phyloP scores from a whole-genome alignment of 2,329 filamentous ascomycete species.

The Fusarium pilosicola region DNA sequence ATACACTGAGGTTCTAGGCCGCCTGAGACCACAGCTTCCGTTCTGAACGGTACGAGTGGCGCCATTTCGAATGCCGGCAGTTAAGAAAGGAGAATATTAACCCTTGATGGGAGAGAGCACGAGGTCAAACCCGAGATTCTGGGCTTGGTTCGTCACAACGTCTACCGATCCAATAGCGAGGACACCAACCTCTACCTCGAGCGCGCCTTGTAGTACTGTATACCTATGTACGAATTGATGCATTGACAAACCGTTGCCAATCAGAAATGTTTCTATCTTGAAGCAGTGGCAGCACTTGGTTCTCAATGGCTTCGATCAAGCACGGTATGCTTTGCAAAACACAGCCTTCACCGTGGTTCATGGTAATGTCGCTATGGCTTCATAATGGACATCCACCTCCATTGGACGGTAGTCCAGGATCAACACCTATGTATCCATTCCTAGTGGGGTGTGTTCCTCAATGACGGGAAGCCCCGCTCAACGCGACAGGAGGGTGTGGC shows the following conservation, averaged over 20 bases:
- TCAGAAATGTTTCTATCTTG: not conserved
- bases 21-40: conserved; percentile 13
- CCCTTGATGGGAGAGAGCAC: not conserved
- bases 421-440: not conserved
- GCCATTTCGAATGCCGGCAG: conserved; percentile 32
- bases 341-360: conserved; percentile 37
- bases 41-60: conserved; percentile 5
- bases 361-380: conserved; percentile 10
- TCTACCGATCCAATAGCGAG: not conserved
- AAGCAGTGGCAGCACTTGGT: not conserved
- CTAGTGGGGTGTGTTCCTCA: conserved; percentile 34
- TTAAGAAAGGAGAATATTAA: conserved; percentile 6
- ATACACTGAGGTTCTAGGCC: conserved; percentile 22
- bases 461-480: conserved; percentile 39
- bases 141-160: not conserved
- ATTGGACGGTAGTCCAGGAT: not conserved
- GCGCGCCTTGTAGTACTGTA: not conserved
- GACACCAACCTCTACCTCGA: not conserved
- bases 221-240: not conserved
- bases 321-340: conserved; percentile 4
- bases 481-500: conserved; percentile 40
- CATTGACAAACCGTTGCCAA: not conserved
- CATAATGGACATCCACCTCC: not conserved
- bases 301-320: not conserved
- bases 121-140: not conserved